A percentile compares a stretch with the other conserved stretches of the same genome.
These are phyloP conservation scores for Thielaviopsis punctulata DNA, from an alignment of 2,329 filamentous ascomycete genomes.

Conservation along the genomic window DNA sequence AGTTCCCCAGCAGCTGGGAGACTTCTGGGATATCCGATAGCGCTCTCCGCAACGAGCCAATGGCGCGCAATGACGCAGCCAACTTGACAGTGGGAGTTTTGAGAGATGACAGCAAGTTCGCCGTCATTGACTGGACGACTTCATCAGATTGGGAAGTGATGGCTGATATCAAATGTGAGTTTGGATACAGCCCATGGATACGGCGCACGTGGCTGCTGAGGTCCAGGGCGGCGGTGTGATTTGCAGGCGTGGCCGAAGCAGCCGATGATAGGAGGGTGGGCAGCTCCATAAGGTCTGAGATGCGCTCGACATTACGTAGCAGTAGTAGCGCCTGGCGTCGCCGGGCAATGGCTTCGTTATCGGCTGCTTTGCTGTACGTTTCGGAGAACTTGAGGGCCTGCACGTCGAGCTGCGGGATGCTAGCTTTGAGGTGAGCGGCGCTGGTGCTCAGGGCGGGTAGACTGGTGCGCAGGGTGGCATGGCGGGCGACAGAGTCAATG, in stretches of 20 bases:
- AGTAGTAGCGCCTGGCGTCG: constrained; percentile 68
- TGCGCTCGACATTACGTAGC: constrained; percentile 69
- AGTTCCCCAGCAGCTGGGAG: constrained; percentile 1
- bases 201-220: constrained; percentile 86
- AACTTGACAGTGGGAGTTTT: constrained; percentile 68
- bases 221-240: constrained; percentile 79
- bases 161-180: constrained; percentile 55
- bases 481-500: constrained; percentile 61
- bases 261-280: constrained; percentile 72
- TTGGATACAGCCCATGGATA: constrained; percentile 64
- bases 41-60: constrained; percentile 78
- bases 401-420: constrained; percentile 62
- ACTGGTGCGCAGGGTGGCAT: constrained; percentile 53
- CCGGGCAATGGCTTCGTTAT: constrained; percentile 51
- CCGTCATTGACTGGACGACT: constrained; percentile 76
- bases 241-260: constrained; percentile 46
- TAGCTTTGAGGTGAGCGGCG: constrained; percentile 48
- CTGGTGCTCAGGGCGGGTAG: constrained; percentile 54
- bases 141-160: constrained; percentile 64
- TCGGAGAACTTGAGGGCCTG: constrained; percentile 66
- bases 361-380: constrained; percentile 59
- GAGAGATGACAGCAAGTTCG: constrained; percentile 63
- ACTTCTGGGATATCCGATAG: constrained; percentile 44
- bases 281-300: constrained; percentile 81
- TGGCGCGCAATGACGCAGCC: constrained; percentile 73